Evolutionary conservation across 169 alveolate species (phyloP).

Genomic region (Plasmodium billcollinsi): DNA sequence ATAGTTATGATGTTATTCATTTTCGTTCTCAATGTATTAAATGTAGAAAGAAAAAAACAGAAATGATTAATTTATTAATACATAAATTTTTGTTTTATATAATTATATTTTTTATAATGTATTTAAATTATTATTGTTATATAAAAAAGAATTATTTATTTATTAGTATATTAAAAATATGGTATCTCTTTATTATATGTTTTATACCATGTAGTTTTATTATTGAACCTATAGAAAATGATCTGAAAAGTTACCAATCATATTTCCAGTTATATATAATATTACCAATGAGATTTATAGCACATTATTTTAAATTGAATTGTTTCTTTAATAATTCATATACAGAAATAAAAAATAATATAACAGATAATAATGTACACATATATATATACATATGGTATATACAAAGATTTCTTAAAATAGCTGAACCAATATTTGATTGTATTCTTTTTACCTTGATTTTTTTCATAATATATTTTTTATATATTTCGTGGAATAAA

Average conservation of each 20-base stretch:
- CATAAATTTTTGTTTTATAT: constrained; percentile 50
- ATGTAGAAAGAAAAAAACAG: constrained; percentile 36
- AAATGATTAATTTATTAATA: constrained; percentile 26
- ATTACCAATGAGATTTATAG: constrained; percentile 48
- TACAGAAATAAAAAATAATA: neutral
- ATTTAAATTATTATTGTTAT: constrained; percentile 73
- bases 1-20: constrained; percentile 31
- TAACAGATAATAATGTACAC: too few relatives aligned
- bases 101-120: constrained; percentile 34
- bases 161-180: constrained; percentile 73
- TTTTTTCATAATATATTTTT: constrained; percentile 14
- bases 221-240: constrained; percentile 24
- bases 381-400: constrained; percentile 68
- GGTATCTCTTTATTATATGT: constrained; percentile 68
- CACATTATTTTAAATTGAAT: constrained; percentile 47
- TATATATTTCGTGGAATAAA: constrained; percentile 32
- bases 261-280: constrained; percentile 51
- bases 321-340: constrained; percentile 39
- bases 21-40: constrained; percentile 68
- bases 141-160: constrained; percentile 65
- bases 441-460: constrained; percentile 17
- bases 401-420: constrained; percentile 69
- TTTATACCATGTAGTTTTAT: constrained; percentile 48
- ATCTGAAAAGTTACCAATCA: constrained; percentile 13
- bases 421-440: constrained; percentile 74